phyloP scores from a whole-genome alignment of 331 rosid species.

The Quercus lobata region DNA sequence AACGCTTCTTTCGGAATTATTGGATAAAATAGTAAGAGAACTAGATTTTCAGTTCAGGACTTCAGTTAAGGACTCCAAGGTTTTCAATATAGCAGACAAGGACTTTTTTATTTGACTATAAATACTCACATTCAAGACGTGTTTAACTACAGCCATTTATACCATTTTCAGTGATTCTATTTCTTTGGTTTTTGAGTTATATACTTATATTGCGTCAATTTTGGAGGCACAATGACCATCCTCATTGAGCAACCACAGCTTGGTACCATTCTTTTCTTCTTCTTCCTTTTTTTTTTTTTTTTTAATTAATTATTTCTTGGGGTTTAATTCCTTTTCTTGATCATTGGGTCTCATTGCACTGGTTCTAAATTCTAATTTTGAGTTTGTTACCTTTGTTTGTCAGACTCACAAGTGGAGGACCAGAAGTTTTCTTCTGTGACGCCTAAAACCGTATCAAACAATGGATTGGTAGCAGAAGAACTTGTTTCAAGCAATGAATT shows the following conservation, averaged over 20 bases:
- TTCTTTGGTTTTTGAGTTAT: not conserved
- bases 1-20: conserved; percentile 2
- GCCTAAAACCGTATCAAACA: conserved; percentile 27
- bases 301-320: no score
- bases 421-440: conserved; percentile 24
- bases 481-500: conserved; percentile 25
- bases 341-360: not conserved
- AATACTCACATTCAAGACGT: conserved; percentile 11
- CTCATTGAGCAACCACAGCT: conserved; percentile 42
- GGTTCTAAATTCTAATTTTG: not conserved
- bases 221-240: conserved; percentile 48
- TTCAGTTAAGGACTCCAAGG: conserved; percentile 44
- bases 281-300: not conserved
- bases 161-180: not conserved
- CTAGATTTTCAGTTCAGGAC: conserved; percentile 50
- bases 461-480: conserved; percentile 12
- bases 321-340: not conserved
- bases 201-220: not conserved
- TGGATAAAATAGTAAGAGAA: conserved; percentile 3
- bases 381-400: not conserved
- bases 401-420: conserved; percentile 31
- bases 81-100: conserved; percentile 34
- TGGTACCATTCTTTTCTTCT: conserved; percentile 25
- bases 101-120: conserved; percentile 34
- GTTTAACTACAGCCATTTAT: not conserved